Evolutionary conservation across 2,329 filamentous ascomycete species (phyloP).

Genomic region (Fusarium nurragi): DNA sequence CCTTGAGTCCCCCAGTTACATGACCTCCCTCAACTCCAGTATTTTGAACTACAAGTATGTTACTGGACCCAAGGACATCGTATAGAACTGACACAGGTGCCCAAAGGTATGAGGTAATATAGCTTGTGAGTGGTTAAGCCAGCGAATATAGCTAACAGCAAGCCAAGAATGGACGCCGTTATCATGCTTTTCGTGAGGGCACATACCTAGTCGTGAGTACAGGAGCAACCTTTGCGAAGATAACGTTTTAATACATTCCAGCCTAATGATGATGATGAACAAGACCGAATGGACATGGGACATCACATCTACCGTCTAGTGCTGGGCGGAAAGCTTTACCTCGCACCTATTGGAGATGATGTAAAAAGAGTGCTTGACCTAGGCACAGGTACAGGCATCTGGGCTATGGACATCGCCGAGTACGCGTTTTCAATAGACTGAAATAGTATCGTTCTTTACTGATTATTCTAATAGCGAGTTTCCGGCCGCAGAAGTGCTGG

Average conservation of each 20-base stretch:
- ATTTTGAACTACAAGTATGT: constrained; percentile 20
- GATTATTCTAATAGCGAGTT: background rate
- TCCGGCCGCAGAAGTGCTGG: constrained; percentile 16
- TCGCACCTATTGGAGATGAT: constrained; percentile 6
- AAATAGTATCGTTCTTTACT: accelerated
- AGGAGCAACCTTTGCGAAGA: accelerated
- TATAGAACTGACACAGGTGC: accelerated
- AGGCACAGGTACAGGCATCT: too few relatives aligned
- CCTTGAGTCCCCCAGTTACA: too few relatives aligned
- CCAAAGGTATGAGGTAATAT: constrained; percentile 23
- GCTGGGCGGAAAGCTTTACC: constrained; percentile 16
- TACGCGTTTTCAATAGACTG: background rate
- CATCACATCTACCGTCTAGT: constrained; percentile 29
- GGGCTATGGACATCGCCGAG: constrained; percentile 33
- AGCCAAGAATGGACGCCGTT: constrained; percentile 22
- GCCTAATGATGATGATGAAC: constrained; percentile 29
- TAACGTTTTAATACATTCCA: background rate
- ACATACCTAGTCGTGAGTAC: constrained; percentile 10
- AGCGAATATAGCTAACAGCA: accelerated
- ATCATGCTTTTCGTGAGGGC: constrained; percentile 29
- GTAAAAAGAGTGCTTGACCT: constrained; percentile 25
- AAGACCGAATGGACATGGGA: constrained; percentile 26
- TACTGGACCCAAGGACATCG: too few relatives aligned
- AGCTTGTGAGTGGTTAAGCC: background rate
- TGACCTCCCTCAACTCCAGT: constrained; percentile 23